These are phyloP conservation scores for Nymphaea thermarum DNA, from an alignment of 164 flowering plant species.

Conservation along the genomic window DNA sequence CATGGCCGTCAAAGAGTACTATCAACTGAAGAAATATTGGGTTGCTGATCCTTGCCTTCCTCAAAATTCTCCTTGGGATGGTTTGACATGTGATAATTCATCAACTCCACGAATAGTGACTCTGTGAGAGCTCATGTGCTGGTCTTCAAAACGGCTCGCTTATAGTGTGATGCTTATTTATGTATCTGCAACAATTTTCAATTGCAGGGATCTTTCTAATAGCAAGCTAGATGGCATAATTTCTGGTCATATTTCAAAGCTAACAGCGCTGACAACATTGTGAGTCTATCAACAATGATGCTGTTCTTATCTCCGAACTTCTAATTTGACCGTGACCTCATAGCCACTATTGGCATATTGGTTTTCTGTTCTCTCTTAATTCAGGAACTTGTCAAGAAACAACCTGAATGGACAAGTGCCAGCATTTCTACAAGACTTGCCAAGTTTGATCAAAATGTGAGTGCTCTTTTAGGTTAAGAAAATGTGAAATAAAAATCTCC, in stretches of 20 bases:
- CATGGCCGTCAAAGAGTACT: constrained; percentile 16
- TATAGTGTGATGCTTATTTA: no score
- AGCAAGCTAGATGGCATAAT: constrained; percentile 30
- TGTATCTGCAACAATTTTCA: no score
- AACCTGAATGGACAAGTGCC: background rate
- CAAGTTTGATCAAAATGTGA: background rate
- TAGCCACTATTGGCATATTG: background rate
- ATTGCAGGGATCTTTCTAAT: constrained; percentile 27
- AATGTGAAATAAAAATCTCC: background rate
- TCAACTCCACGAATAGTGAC: constrained; percentile 13
- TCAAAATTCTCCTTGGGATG: constrained; percentile 23
- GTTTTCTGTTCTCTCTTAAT: no score
- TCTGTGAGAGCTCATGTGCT: constrained; percentile 20
- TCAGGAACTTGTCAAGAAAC: constrained; percentile 1
- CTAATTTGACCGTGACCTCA: background rate
- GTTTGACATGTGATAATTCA: constrained; percentile 22
- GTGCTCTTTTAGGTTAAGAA: background rate
- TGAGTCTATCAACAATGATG: background rate
- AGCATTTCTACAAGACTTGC: background rate
- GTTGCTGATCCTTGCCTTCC: constrained; percentile 52
- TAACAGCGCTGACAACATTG: constrained; percentile 21
- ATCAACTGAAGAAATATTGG: constrained; percentile 25
- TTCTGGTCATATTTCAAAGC: constrained; percentile 14
- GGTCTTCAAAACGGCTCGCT: background rate
- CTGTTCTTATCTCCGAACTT: background rate